Percentiles rank a stretch among this genome's conserved stretches.
Evolutionary conservation across 257 asterid species (phyloP).

Genomic region (Misopates orontium): DNA sequence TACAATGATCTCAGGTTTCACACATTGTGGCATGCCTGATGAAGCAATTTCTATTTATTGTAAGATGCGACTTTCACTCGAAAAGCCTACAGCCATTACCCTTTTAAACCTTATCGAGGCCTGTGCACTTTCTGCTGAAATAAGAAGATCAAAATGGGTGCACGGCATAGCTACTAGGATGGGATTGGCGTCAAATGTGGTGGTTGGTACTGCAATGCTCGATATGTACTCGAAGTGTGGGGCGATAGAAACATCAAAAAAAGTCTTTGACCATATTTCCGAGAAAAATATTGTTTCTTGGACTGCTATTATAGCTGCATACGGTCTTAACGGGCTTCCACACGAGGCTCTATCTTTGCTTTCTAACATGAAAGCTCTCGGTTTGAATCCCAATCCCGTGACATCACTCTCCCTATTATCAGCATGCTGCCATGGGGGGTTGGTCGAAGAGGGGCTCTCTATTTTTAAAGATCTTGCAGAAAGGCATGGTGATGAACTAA

Average conservation of each 20-base stretch:
- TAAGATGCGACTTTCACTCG: conserved; percentile 46
- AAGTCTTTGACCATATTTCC: conserved; percentile 60
- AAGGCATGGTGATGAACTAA: conserved; percentile 42
- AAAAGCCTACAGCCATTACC: conserved; percentile 52
- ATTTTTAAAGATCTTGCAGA: conserved; percentile 49
- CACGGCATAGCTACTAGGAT: conserved; percentile 67
- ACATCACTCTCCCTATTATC: conserved; percentile 67
- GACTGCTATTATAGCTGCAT: conserved; percentile 82
- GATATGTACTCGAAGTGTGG: conserved; percentile 93
- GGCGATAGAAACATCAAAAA: conserved; percentile 60
- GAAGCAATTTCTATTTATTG: conserved; percentile 64
- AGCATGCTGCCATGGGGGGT: conserved; percentile 94
- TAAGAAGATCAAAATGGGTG: conserved; percentile 61
- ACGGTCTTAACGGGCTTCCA: conserved; percentile 78
- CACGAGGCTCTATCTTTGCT: conserved; percentile 65
- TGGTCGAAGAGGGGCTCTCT: conserved; percentile 71
- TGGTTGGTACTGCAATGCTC: conserved; percentile 78
- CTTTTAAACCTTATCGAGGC: conserved; percentile 78
- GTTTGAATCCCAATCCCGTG: conserved; percentile 66
- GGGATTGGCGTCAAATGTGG: conserved; percentile 62
- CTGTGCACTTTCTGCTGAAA: conserved; percentile 69
- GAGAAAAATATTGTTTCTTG: conserved; percentile 62
- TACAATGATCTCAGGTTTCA: conserved; percentile 88
- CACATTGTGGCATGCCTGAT: conserved; percentile 71
- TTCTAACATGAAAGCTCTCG: conserved; percentile 58